Evolutionary conservation across 805 yeast species (phyloP).

Genomic region (Candida awuae): DNA sequence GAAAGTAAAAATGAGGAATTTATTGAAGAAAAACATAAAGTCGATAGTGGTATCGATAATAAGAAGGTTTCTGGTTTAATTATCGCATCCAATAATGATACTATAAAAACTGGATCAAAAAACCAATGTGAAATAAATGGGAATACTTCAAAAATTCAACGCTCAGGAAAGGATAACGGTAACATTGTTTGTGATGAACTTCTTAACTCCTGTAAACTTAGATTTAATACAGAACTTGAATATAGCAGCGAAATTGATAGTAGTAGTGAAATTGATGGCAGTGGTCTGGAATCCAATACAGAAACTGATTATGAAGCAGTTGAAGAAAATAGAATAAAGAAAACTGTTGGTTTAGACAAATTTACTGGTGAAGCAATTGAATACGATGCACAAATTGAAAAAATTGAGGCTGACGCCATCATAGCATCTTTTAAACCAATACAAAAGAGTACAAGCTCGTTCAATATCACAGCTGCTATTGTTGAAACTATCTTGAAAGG

Average conservation of each 20-base stretch:
- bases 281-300: background rate
- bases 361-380: background rate
- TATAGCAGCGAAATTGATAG: background rate
- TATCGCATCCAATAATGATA: no score
- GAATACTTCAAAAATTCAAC: no score
- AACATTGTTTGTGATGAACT: no score
- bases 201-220: background rate
- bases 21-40: constrained; percentile 14
- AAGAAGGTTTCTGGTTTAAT: no score
- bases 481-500: background rate
- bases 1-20: constrained; percentile 20
- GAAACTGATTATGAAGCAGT: background rate
- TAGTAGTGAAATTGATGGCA: background rate
- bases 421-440: background rate
- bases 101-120: no score
- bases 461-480: background rate
- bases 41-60: background rate
- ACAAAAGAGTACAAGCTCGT: background rate
- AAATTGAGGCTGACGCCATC: background rate
- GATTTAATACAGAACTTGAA: constrained; percentile 5
- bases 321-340: background rate
- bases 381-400: background rate
- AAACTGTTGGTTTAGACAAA: background rate
- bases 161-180: no score
- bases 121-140: no score